Base-by-base conservation (phyloP, 257 asterid genomes). In the Solanum pinnatisectum region DNA sequence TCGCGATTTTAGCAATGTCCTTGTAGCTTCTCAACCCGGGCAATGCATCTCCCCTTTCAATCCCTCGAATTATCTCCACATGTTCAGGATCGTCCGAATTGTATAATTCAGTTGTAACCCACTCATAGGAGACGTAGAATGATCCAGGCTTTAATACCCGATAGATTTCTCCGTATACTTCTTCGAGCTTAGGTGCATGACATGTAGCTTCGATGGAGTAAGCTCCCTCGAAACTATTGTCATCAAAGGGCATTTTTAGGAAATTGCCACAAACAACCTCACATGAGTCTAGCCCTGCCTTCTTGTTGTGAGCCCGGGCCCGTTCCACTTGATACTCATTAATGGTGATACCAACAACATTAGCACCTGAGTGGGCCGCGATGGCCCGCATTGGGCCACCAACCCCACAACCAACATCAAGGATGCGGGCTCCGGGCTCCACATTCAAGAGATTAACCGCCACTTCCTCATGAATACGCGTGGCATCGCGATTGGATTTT, bases 321-420 rank as follows among this genome's bases (percentile, higher is more conserved):
- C 97, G 91, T 0, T 91, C 91, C 79, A 95, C 98, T 87, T 95
- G 97, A 65, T 95, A 95, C 96, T 74, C 49, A 74, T 74, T 74
- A 10, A 74, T 74, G 5, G 82, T 74, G 32, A 74, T 74, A 0
- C 82, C 98, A 33, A 95, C 97, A 0, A 95, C 95, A 20, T 93
- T 93, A 0, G 97, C 95, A 1, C 96, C 94, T 16, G 97, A 95
- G 37, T 95, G 98, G 12, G 95, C 92, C 13, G 98, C 96, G 65
- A 95, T 95, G 0, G 97, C 95, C 7, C 98, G 93, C 96, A 95
- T 95, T 92, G 96, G 97, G 25, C 98, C 98, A 1, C 97, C 96
- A 74, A 95, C 95, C 5, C 98, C 98, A 85, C 98, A 95, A 8
- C 97, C 97, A 7, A 96, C 98, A 90, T 95, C 98, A 40, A 95